A percentile compares a stretch with the other conserved stretches of the same genome.
Conservation (phyloP, 73 alveolate genomes). For the Stentor roeselii region DNA sequence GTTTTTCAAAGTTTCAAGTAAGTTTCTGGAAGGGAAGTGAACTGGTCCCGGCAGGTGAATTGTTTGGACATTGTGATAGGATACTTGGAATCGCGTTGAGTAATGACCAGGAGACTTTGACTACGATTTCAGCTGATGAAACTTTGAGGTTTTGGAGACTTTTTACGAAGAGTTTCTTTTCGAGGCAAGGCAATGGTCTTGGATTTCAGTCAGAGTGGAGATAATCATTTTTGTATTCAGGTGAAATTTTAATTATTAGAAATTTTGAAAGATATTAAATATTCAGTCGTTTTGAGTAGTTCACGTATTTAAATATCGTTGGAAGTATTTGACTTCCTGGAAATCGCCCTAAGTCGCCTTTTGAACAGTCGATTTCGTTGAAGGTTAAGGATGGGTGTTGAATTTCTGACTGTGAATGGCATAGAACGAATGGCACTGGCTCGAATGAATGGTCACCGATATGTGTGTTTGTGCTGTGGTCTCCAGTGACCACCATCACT, state of each 20-base stretch:
- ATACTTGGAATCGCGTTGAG: slow-evolving; percentile 83
- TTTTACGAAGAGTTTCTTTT: too few relatives aligned
- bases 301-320: slow-evolving; percentile 23
- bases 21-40: slow-evolving; percentile 93
- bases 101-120: slow-evolving; percentile 96
- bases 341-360: slow-evolving; percentile 54
- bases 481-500: slow-evolving; percentile 72
- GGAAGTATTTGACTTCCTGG: slow-evolving; percentile 44
- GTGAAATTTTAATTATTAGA: neutral
- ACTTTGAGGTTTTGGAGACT: slow-evolving; percentile 99
- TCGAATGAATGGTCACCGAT: slow-evolving; percentile 82
- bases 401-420: slow-evolving; percentile 15
- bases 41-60: slow-evolving; percentile 88
- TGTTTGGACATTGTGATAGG: slow-evolving; percentile 93
- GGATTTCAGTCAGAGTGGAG: too few relatives aligned
- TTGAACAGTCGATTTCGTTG: slow-evolving; percentile 43
- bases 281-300: neutral
- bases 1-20: slow-evolving; percentile 89
- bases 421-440: slow-evolving; percentile 72
- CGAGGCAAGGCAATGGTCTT: too few relatives aligned
- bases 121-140: slow-evolving; percentile 98
- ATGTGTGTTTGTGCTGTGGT: slow-evolving; percentile 73
- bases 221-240: too few relatives aligned
- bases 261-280: neutral
- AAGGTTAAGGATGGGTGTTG: too few relatives aligned